Evolutionary conservation across 108 stramenopile species (phyloP).

Genomic region (Pseudonitzschia pungens): DNA sequence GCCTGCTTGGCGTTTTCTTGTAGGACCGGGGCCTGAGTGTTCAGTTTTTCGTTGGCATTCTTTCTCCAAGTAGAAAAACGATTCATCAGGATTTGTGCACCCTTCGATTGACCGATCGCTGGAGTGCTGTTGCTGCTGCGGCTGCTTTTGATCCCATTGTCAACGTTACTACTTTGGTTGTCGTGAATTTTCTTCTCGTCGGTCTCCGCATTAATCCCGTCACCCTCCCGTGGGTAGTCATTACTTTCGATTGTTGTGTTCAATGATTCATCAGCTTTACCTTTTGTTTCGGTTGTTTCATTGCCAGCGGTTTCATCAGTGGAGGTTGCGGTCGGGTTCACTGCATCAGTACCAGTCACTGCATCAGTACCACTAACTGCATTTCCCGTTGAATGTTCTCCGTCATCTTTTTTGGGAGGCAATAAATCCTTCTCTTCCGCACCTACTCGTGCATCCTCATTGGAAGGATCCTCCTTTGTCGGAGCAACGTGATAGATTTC

Average conservation of each 20-base stretch:
- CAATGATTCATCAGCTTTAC: background rate
- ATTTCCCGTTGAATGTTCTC: background rate
- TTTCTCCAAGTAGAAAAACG: slow-evolving; percentile 41
- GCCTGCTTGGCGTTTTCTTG: slow-evolving; percentile 30
- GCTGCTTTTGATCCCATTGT: background rate
- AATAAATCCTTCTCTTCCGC: background rate
- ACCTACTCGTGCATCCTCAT: background rate
- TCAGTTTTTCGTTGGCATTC: slow-evolving; percentile 44
- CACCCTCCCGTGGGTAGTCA: too few relatives aligned
- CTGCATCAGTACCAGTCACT: too few relatives aligned
- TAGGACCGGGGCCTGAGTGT: slow-evolving; percentile 25
- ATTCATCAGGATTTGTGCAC: slow-evolving; percentile 51
- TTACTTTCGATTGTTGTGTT: too few relatives aligned
- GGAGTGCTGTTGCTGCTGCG: background rate
- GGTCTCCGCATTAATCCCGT: background rate
- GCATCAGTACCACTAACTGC: background rate
- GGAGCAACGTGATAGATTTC: background rate
- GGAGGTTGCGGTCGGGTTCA: too few relatives aligned
- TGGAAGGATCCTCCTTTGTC: background rate
- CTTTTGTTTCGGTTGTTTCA: background rate
- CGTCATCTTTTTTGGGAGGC: background rate
- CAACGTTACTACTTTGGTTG: background rate
- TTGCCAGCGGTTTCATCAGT: too few relatives aligned
- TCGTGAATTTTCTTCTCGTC: background rate
- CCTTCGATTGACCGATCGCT: slow-evolving; percentile 13